phyloP scores from a whole-genome alignment of 164 flowering plant genomes.

The Vitis rupestris region DNA sequence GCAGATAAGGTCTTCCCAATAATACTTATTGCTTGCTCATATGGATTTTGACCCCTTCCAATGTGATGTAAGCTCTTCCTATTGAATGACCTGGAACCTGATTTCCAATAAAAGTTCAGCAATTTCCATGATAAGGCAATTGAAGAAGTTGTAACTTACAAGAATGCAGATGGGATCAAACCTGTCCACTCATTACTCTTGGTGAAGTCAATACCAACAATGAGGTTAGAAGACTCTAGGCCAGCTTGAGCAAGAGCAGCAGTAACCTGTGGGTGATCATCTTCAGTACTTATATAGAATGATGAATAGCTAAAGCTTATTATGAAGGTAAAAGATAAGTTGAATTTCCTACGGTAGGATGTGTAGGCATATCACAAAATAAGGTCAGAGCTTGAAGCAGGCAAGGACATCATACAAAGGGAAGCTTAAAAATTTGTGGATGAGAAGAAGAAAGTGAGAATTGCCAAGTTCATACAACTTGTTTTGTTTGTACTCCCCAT shows the following conservation, averaged over 20 bases:
- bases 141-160: neutral
- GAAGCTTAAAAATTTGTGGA: too few relatives aligned
- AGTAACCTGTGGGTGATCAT: constrained; percentile 37
- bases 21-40: constrained; percentile 54
- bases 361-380: too few relatives aligned
- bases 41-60: constrained; percentile 29
- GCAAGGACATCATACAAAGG: too few relatives aligned
- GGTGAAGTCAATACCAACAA: constrained; percentile 68
- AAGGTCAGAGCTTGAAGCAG: too few relatives aligned
- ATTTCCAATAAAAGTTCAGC: constrained; percentile 4
- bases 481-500: too few relatives aligned
- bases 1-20: constrained; percentile 50
- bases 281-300: too few relatives aligned
- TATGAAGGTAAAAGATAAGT: too few relatives aligned
- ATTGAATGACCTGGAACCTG: constrained; percentile 48
- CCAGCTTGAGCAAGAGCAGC: constrained; percentile 53
- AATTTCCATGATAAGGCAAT: neutral
- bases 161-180: constrained; percentile 4
- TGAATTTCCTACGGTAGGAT: too few relatives aligned
- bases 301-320: too few relatives aligned
- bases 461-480: too few relatives aligned
- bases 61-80: constrained; percentile 5
- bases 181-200: constrained; percentile 79
- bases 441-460: too few relatives aligned
- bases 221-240: constrained; percentile 63